Evolutionary conservation across 2,329 filamentous ascomycete species (phyloP).

Genomic region (Spiromastix sp.): DNA sequence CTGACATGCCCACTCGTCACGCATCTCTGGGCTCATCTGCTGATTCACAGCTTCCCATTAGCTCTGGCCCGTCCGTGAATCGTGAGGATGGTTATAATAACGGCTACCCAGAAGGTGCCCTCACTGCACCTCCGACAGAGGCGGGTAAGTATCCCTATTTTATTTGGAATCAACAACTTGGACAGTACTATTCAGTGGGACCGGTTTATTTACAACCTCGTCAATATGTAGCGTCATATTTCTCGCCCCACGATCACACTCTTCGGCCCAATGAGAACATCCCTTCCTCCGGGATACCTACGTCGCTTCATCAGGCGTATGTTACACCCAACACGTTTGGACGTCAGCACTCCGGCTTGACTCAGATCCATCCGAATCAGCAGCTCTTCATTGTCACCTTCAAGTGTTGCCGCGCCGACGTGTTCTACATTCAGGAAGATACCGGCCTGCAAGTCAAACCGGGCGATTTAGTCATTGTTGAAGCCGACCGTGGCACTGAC

Average conservation of each 20-base stretch:
- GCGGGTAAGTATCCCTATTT: slow-evolving; percentile 33
- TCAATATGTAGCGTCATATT: slow-evolving; percentile 35
- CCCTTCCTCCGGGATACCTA: slow-evolving; percentile 21
- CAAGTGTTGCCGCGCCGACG: slow-evolving; percentile 89
- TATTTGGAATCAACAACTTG: slow-evolving; percentile 25
- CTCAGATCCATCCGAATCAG: slow-evolving; percentile 31
- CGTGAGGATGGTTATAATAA: slow-evolving; percentile 29
- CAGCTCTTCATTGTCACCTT: slow-evolving; percentile 81
- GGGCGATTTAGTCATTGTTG: slow-evolving; percentile 91
- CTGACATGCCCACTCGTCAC: slow-evolving; percentile 39
- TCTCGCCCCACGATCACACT: slow-evolving; percentile 27
- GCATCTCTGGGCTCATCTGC: slow-evolving; percentile 31
- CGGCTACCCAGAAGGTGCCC: slow-evolving; percentile 25
- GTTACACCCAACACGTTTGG: slow-evolving; percentile 28
- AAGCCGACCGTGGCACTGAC: slow-evolving; percentile 92
- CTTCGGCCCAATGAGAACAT: slow-evolving; percentile 23
- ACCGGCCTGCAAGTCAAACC: slow-evolving; percentile 83
- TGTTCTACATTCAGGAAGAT: slow-evolving; percentile 94
- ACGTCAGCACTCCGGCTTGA: slow-evolving; percentile 26
- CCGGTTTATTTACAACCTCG: slow-evolving; percentile 31
- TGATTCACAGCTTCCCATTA: slow-evolving; percentile 19
- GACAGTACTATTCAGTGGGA: too few relatives aligned
- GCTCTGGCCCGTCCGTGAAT: slow-evolving; percentile 15
- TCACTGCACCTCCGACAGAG: slow-evolving; percentile 27
- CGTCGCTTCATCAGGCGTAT: slow-evolving; percentile 30